A percentile compares a stretch with the other conserved stretches of the same genome.
Conservation (phyloP, 1,284 basidiomycete genomes). For the Sporisorium sorghi region DNA sequence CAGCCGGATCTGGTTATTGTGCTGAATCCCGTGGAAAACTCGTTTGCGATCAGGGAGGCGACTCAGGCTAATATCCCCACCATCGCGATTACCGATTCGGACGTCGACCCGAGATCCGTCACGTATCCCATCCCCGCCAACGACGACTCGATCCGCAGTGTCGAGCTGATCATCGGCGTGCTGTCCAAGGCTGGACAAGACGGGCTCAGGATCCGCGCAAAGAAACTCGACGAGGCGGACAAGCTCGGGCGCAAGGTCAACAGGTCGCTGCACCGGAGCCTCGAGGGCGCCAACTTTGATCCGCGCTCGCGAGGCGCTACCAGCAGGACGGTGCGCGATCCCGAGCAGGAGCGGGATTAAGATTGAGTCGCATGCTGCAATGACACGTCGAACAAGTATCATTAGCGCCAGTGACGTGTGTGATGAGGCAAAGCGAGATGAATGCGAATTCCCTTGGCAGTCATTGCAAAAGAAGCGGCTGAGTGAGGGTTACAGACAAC, state of each 20-base stretch:
- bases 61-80: slow-evolving; percentile 70
- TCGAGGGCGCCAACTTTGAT: slow-evolving; percentile 45
- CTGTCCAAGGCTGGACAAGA: slow-evolving; percentile 84
- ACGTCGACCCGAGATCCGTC: slow-evolving; percentile 93
- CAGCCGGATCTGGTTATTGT: slow-evolving; percentile 88
- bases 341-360: slow-evolving; percentile 18
- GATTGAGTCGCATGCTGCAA: slow-evolving; percentile 3
- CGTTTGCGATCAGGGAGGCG: slow-evolving; percentile 71
- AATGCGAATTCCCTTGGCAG: too few species aligned
- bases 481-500: too few species aligned
- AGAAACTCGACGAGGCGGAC: slow-evolving; percentile 55
- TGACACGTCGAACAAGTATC: not conserved
- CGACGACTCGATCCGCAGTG: slow-evolving; percentile 90
- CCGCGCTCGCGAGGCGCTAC: slow-evolving; percentile 28
- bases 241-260: slow-evolving; percentile 53
- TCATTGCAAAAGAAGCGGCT: too few species aligned
- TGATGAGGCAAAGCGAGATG: too few species aligned
- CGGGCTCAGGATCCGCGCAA: slow-evolving; percentile 53
- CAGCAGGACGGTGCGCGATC: slow-evolving; percentile 5
- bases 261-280: slow-evolving; percentile 22
- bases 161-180: slow-evolving; percentile 89
- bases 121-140: slow-evolving; percentile 99
- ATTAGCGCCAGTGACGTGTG: not conserved
- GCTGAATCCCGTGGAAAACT: slow-evolving; percentile 86
- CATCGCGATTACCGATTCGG: slow-evolving; percentile 85